phyloP scores from a whole-genome alignment of 2,329 filamentous ascomycete species.

The Cyphellophora europaea region DNA sequence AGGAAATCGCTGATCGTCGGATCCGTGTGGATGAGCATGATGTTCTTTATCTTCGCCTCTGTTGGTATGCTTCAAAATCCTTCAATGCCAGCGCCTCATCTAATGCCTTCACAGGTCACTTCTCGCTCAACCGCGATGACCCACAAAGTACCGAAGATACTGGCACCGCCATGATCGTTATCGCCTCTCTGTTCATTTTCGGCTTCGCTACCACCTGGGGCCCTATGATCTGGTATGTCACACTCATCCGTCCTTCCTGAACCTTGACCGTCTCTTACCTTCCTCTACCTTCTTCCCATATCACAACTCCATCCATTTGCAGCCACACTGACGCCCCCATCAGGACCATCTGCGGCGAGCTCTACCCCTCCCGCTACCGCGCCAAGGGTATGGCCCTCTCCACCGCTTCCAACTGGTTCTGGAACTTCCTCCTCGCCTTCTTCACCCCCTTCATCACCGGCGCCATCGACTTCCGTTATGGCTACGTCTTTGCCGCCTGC shows the following conservation, averaged over 20 bases:
- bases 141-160: conserved; percentile 37
- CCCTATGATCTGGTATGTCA: conserved; percentile 35
- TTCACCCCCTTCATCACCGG: conserved; percentile 72
- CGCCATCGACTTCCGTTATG: conserved; percentile 65
- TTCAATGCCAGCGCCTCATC: too few species aligned
- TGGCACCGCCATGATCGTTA: conserved; percentile 61
- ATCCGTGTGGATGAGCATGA: conserved; percentile 71
- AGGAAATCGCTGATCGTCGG: conserved; percentile 70
- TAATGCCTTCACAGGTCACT: too few species aligned
- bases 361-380: conserved; percentile 33
- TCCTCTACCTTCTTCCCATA: too few species aligned
- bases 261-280: too few species aligned
- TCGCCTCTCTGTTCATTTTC: conserved; percentile 65
- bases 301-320: too few species aligned
- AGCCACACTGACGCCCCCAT: conserved; percentile 21
- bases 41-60: conserved; percentile 56
- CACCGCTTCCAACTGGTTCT: conserved; percentile 63
- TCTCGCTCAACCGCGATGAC: conserved; percentile 27
- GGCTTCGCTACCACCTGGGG: conserved; percentile 68
- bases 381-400: conserved; percentile 27
- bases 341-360: conserved; percentile 35
- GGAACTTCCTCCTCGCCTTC: conserved; percentile 69
- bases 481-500: conserved; percentile 69
- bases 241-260: too few species aligned
- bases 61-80: too few species aligned